Base-by-base conservation (phyloP, 345 rosid genomes). In the Sonneratia alba region DNA sequence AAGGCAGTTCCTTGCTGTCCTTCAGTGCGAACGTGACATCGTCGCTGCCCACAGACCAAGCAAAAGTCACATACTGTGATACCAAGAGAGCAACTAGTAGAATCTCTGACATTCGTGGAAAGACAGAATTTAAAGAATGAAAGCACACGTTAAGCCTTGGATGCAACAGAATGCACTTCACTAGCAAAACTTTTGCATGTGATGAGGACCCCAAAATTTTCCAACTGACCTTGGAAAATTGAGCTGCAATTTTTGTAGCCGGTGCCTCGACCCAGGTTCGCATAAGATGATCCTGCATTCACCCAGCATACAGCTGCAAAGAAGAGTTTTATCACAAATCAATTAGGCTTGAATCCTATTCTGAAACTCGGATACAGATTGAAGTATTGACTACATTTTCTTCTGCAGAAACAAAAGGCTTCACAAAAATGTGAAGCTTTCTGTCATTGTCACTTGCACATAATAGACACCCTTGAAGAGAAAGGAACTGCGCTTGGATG, bases 221-320 rank as follows among this genome's bases (percentile, higher is more conserved):
- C 32, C 40, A 66, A 76, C 83, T 76, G 71, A 90, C 96, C 91
- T 91, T 68, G 98, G 93, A 79, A 88, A 94, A 77, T 94, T 94
- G 68, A 94, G 93, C 89, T 88, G 98, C 86, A 94, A 79, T 77
- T 94, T 94, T 79, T 94, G 98, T 83, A 87, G 67, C 73, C 88
- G 87, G 71, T 94, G 97, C 74, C 80, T 88, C 68, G 88, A 81
- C 66, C 96, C 97, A 16, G 97, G 75, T 77, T 94, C 97, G 77
- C 98, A 88, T 18, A 88, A 61, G 78, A 94, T 82, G 76, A 94
- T 86, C 71, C 95, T 85, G 83, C 95, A 88, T 81, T 91, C 98
- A 71, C 98, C 98, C 22, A 94, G 89, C 78, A 84, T 85, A 59
- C 98, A 94, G 71, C 98, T 90, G 87, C 77, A 67, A 62, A 71